phyloP scores from a whole-genome alignment of 2,329 filamentous ascomycete species.

The Penicillium expansum region DNA sequence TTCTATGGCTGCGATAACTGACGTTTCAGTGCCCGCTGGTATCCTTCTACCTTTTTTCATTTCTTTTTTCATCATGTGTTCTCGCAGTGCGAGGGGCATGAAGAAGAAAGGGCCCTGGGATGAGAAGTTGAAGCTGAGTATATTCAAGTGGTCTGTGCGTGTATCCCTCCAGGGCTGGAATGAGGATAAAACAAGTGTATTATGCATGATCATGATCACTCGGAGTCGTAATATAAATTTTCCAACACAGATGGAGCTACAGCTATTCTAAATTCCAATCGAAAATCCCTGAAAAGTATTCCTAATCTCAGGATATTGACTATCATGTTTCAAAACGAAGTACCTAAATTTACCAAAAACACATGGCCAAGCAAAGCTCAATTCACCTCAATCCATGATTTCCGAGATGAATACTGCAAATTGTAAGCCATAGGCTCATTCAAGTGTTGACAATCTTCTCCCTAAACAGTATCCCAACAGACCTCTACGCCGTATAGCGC shows the following conservation, averaged over 20 bases:
- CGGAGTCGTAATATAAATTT: neutral
- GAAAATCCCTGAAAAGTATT: neutral
- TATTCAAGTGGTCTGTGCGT: neutral
- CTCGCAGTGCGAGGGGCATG: constrained; percentile 1
- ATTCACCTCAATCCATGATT: neutral
- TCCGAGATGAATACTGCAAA: too few relatives aligned
- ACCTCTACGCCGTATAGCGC: too few relatives aligned
- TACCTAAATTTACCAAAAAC: neutral
- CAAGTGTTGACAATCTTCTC: neutral
- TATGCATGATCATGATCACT: too few relatives aligned
- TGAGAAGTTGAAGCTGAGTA: neutral
- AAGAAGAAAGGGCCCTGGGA: neutral
- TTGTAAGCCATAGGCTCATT: neutral
- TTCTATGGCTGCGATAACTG: neutral
- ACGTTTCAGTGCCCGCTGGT: neutral
- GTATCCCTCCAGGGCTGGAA: neutral
- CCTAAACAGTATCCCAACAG: neutral
- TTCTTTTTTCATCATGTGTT: neutral
- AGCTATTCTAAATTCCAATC: neutral
- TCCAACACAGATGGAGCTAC: neutral
- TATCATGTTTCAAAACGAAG: neutral
- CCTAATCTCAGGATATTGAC: neutral
- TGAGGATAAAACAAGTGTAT: neutral
- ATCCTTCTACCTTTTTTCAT: neutral
- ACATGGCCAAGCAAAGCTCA: neutral